Base-by-base conservation (phyloP, 495 filamentous ascomycete genomes). In the Lichenothelia convexa region DNA sequence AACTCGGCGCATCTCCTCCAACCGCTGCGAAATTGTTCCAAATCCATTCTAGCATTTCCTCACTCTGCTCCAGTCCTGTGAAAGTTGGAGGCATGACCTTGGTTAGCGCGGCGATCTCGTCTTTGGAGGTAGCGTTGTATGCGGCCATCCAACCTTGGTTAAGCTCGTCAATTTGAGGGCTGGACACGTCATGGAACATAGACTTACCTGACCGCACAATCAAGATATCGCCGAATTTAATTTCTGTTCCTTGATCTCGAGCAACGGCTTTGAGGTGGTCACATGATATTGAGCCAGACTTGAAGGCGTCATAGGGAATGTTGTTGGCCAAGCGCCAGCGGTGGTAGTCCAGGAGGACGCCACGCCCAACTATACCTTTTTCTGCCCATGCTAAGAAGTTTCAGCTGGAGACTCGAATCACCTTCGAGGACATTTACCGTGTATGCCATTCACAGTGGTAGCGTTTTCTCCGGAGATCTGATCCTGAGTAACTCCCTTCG, bases 221-320 rank as follows among this genome's bases (percentile, higher is more conserved):
- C 12, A 74, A 41, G 30, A 74, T 60, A 45, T 75, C 70, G 13
- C 70, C 68, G 39, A 65, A 68, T 19, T 56, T 51, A 6, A 65
- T 44, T 44, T 60, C 45, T 0, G 65, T 68, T 3, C 62, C 57
- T 43, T 72, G 67, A 0, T 49, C 42, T 19, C 58, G 47, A 0
- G 65, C 52, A 27, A 63, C 63, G 5, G 54, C 57, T 32, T 58
- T 53, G 2, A 74, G 51, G 26, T 71, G 56, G 1, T 45, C 46
- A 3, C 64, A 49, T 0, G 59, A 43, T 38, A 70, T 71, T 5
- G 49, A 39, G 6, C 31, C 40, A 0, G 49, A 50, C 22, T 48
- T 36, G 49, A 69, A 68, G 4, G 64, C 47, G 27, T 64, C 45
- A 45, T 59, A 62, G n/a, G 21, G 17, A 18, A 48, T 40, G 16